phyloP scores from a whole-genome alignment of 2,329 filamentous ascomycete genomes.

The Nemania diffusa region DNA sequence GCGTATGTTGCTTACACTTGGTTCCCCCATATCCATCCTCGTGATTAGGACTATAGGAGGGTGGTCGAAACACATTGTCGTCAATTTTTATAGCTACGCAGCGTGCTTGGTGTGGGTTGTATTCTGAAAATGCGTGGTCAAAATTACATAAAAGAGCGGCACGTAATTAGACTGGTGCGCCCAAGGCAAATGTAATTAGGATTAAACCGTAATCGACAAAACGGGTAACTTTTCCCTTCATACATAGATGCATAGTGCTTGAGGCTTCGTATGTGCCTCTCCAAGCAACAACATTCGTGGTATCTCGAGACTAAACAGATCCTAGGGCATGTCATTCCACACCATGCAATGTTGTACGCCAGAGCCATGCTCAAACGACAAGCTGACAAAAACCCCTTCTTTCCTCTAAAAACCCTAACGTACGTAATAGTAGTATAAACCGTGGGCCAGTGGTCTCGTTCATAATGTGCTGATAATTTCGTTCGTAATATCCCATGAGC shows the following conservation, averaged over 20 bases:
- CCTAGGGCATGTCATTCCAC: conserved; percentile 9
- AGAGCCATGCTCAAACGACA: conserved; percentile 15
- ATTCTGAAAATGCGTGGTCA: background rate
- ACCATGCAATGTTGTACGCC: conserved; percentile 22
- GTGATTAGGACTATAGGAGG: background rate
- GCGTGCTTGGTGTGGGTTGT: background rate
- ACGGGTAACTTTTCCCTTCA: conserved; percentile 3
- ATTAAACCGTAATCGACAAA: conserved; percentile 16
- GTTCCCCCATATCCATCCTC: background rate
- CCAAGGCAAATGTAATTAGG: conserved; percentile 9
- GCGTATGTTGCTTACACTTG: background rate
- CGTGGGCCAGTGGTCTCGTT: background rate
- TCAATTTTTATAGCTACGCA: background rate
- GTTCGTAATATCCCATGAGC: conserved; percentile 3
- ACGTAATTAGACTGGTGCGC: background rate
- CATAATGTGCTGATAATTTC: background rate
- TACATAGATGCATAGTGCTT: conserved; percentile 16
- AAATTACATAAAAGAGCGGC: background rate
- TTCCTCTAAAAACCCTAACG: background rate
- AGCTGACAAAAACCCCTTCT: background rate
- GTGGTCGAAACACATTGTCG: background rate
- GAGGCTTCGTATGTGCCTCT: conserved; percentile 12
- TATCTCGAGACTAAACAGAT: conserved; percentile 19
- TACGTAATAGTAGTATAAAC: background rate
- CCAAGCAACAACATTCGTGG: conserved; percentile 3